Evolutionary conservation across 176 grass and related monocot genomes (phyloP), one percentile per base, ranked within the genome.

Genomic region (Juncus effusus): DNA sequence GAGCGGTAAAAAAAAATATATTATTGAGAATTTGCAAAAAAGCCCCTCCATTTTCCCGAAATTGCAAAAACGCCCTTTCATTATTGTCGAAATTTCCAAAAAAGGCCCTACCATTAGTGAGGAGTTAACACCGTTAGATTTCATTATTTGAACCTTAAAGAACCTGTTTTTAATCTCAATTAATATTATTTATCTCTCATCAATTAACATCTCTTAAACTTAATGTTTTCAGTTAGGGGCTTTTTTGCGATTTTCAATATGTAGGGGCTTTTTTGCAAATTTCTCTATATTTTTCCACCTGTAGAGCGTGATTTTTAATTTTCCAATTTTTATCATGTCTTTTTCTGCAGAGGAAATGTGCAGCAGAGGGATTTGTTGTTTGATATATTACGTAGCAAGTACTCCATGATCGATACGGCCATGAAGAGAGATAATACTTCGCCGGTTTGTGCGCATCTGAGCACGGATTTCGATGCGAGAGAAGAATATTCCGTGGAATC

Each of bases 361-460:
- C 81, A 88, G 76, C 84, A 91, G 62, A 79, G 59, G 79, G 80
- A 91, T 79, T 77, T 91, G 57, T 69, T 91, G 69, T 96, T 82
- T 79, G 38, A 77, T 60, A 88, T 85, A 75, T 69, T 83, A 40
- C 86, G 66, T 62, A 96, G 84, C 72, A 81, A 91, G 49, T 75
- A 55, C 15, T 80, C 74, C 1, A 86, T 91, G 92, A 19, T 83
- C 53, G 82, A 88, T 38, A 67, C 59, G 70, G 79, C 77, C 63
- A 78, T 80, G 65, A 90, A 78, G 49, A 81, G 87, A 83, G 87
- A 81, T 44, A 74, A 75, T 64, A 5, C 49, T 51, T 49, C 42
- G 13, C 44, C 44, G 19, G 19, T 28, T 47, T 64, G 65, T 65
- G 19, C 19, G 1, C 19, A 28, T 85, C 45, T 60, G 19, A 28